phyloP scores from a whole-genome alignment of 2,329 filamentous ascomycete genomes.

The Chaetothyriales sp. region DNA sequence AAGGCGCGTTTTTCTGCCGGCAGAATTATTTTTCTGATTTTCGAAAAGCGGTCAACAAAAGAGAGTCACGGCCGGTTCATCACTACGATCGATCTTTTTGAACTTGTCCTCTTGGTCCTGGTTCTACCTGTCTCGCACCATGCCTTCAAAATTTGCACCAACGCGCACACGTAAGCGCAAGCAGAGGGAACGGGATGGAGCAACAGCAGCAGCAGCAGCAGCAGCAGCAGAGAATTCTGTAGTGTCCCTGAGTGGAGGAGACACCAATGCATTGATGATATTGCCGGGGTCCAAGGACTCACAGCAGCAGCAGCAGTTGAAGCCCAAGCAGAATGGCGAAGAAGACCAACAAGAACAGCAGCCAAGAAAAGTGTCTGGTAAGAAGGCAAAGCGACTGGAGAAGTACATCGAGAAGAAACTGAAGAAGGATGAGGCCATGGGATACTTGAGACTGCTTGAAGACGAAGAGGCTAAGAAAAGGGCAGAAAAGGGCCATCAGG shows the following conservation, averaged over 20 bases:
- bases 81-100: too few species aligned
- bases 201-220: not conserved
- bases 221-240: not conserved
- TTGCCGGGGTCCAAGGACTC: not conserved
- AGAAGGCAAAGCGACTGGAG: constrained; percentile 53
- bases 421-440: constrained; percentile 80
- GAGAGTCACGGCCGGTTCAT: too few species aligned
- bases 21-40: not conserved
- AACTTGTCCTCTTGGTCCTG: too few species aligned
- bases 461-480: constrained; percentile 56
- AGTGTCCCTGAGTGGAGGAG: not conserved
- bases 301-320: too few species aligned
- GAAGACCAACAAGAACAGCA: constrained; percentile 24
- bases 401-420: constrained; percentile 79
- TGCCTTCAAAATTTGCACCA: constrained; percentile 5
- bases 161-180: constrained; percentile 5
- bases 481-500: constrained; percentile 33
- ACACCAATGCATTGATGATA: not conserved
- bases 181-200: not conserved
- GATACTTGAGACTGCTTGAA: constrained; percentile 72
- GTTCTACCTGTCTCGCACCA: not conserved
- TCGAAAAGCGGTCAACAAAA: not conserved
- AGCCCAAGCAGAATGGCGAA: not conserved
- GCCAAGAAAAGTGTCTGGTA: constrained; percentile 39
- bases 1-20: not conserved